These are phyloP conservation scores for Dactylellina cionopaga DNA, from an alignment of 2,329 filamentous ascomycete genomes.

Conservation along the genomic window DNA sequence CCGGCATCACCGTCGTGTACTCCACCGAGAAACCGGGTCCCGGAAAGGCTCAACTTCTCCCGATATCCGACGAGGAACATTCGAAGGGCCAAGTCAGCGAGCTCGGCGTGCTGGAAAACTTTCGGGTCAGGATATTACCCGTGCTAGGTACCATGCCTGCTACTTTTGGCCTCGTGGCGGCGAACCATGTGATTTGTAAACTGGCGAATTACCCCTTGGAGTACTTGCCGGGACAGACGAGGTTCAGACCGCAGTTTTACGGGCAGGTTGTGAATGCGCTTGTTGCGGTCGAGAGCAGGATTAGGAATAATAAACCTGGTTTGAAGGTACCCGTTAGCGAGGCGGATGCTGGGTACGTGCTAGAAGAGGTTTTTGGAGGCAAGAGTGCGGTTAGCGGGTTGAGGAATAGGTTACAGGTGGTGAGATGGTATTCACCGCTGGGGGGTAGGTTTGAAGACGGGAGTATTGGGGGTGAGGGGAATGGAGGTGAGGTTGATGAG, in stretches of 20 bases:
- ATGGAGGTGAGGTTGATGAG: slow-evolving; percentile 66
- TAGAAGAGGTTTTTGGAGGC: slow-evolving; percentile 88
- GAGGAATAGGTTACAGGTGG: slow-evolving; percentile 79
- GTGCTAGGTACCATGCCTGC: slow-evolving; percentile 97
- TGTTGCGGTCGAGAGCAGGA: slow-evolving; percentile 72
- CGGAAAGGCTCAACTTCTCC: slow-evolving; percentile 89
- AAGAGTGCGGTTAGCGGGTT: slow-evolving; percentile 85
- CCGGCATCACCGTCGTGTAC: slow-evolving; percentile 90
- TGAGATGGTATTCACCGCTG: slow-evolving; percentile 71
- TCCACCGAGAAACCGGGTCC: slow-evolving; percentile 89
- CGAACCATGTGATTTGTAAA: slow-evolving; percentile 89
- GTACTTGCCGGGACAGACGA: slow-evolving; percentile 79
- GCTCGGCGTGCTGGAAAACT: slow-evolving; percentile 83
- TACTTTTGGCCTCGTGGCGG: slow-evolving; percentile 88
- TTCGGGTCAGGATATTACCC: slow-evolving; percentile 91
- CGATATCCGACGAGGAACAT: slow-evolving; percentile 84
- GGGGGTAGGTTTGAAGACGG: slow-evolving; percentile 65
- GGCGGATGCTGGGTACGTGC: slow-evolving; percentile 84
- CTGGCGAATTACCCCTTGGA: slow-evolving; percentile 85
- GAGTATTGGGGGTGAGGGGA: slow-evolving; percentile 67
- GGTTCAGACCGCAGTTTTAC: slow-evolving; percentile 81
- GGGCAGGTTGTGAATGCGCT: slow-evolving; percentile 80
- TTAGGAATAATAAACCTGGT: slow-evolving; percentile 75
- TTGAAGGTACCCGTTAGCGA: slow-evolving; percentile 80
- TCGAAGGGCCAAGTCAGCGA: slow-evolving; percentile 76